Evolutionary conservation across 495 filamentous ascomycete genomes (phyloP).

Genomic region (Xylaria grammica): DNA sequence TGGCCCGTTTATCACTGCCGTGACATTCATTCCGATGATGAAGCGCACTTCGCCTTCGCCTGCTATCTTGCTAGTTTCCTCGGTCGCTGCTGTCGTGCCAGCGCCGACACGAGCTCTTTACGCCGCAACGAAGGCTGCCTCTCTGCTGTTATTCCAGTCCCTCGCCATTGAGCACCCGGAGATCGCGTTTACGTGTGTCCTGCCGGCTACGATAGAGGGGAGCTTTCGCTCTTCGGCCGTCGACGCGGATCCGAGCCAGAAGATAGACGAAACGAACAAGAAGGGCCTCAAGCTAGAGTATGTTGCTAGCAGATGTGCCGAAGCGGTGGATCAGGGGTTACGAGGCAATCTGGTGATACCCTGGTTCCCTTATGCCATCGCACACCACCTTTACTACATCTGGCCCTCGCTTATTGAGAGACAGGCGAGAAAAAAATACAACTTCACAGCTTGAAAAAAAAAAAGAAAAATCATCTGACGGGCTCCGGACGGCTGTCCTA

Average conservation of each 20-base stretch:
- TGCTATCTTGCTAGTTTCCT: conserved; percentile 34
- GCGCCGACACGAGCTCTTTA: conserved; percentile 40
- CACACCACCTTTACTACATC: conserved; percentile 36
- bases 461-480: neutral
- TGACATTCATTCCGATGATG: conserved; percentile 36
- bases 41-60: conserved; percentile 35
- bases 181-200: conserved; percentile 33
- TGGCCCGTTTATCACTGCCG: conserved; percentile 32
- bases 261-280: conserved; percentile 26
- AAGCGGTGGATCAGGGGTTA: conserved; percentile 28
- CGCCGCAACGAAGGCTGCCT: conserved; percentile 38
- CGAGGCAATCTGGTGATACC: conserved; percentile 36
- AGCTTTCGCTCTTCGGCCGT: conserved; percentile 40
- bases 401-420: conserved; percentile 37
- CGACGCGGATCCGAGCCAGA: conserved; percentile 25
- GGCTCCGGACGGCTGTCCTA: neutral
- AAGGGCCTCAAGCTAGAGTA: conserved; percentile 34
- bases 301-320: conserved; percentile 33
- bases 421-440: conserved; percentile 38
- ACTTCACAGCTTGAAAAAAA: conserved; percentile 20
- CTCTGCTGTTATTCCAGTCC: conserved; percentile 37
- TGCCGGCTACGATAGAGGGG: conserved; percentile 39
- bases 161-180: conserved; percentile 39
- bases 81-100: conserved; percentile 37
- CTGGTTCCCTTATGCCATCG: conserved; percentile 37